These are phyloP conservation scores for Colletotrichum brevisporum DNA, from an alignment of 2,329 filamentous ascomycete genomes.

Conservation along the genomic window DNA sequence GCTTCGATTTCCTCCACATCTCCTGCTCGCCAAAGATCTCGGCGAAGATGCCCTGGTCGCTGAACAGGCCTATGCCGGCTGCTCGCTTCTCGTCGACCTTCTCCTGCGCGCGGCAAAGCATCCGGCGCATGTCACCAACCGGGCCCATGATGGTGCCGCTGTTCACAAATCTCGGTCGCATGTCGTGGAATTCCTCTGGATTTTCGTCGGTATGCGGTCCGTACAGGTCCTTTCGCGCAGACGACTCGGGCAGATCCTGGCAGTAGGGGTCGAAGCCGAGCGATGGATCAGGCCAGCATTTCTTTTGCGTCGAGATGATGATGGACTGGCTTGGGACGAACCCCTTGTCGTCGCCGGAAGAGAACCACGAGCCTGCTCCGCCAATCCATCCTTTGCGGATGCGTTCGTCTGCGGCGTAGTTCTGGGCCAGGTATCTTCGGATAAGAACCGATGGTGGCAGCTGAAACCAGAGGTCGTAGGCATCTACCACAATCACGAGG, in stretches of 20 bases:
- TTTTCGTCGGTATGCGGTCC: slow-evolving; percentile 43
- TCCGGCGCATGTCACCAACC: slow-evolving; percentile 46
- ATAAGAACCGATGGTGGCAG: slow-evolving; percentile 54
- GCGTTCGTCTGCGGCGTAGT: slow-evolving; percentile 51
- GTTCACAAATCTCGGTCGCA: slow-evolving; percentile 49
- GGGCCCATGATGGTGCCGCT: slow-evolving; percentile 50
- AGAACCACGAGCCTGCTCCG: not conserved
- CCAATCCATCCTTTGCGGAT: slow-evolving; percentile 45
- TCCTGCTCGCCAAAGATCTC: slow-evolving; percentile 49
- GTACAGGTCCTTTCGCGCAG: slow-evolving; percentile 44
- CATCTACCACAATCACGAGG: slow-evolving; percentile 53
- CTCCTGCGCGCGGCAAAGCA: slow-evolving; percentile 43
- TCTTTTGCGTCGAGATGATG: slow-evolving; percentile 44
- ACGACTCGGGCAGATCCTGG: slow-evolving; percentile 44
- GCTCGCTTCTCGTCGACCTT: slow-evolving; percentile 44
- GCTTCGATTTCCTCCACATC: slow-evolving; percentile 33
- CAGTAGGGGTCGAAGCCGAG: slow-evolving; percentile 45
- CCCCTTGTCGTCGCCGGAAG: slow-evolving; percentile 8
- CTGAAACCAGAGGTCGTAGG: slow-evolving; percentile 57
- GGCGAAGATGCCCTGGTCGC: slow-evolving; percentile 51
- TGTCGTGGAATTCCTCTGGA: slow-evolving; percentile 31
- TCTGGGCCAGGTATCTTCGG: slow-evolving; percentile 51
- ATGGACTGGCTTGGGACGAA: slow-evolving; percentile 47
- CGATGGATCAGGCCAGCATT: slow-evolving; percentile 42
- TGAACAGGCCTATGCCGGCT: slow-evolving; percentile 40